Evolutionary conservation across 805 yeast genomes (phyloP), one percentile per base, ranked within the genome.

Genomic region (Cyberlindnera xylosilytica): DNA sequence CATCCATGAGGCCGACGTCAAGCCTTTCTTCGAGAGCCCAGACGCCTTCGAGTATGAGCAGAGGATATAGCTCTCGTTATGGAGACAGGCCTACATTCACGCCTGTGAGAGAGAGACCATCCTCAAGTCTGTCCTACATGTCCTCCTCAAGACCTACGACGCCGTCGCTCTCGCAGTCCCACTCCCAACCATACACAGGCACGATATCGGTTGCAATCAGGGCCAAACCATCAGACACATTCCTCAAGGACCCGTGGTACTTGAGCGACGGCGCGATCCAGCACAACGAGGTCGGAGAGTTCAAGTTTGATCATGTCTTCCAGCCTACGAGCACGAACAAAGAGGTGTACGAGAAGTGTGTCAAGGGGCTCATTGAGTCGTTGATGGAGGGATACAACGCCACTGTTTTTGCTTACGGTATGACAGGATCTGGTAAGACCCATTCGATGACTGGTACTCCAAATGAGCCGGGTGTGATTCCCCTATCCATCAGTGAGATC

Each of bases 381-480:
- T 79, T 76, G 47, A 72, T 73, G 53, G 81, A 80, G 13, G 97
- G 96, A 0, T 90, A 66, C 61, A 88, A 88, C 56, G 90, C 90
- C 13, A 89, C 97, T 0, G 79, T 90, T 1, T 88, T 91, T 61
- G 97, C 98, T 0, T 91, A 93, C 58, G 99, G 99, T 2, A 98
- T 91, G 66, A 93, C 99, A 0, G 96, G 93, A 0, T 83, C 97
- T 0, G 99, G 99, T 4, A 93, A 93, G 59, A 91, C 98, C 0
- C 84, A 69, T 61, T 93, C 99, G 1, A 93, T 93, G 98, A 74
- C 88, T 78, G 71, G 72, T 39, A 69, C 78, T 29, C 34, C 37
- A 3, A 65, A 74, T 16, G 63, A 65, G 2, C 83, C 83, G 51
- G 98, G 99, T 11, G 79, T 93, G 65, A 87, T 89, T 26, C 88